phyloP scores from a whole-genome alignment of 225 moss, liverwort and hornwort genomes.

The Sphagnum contortum region DNA sequence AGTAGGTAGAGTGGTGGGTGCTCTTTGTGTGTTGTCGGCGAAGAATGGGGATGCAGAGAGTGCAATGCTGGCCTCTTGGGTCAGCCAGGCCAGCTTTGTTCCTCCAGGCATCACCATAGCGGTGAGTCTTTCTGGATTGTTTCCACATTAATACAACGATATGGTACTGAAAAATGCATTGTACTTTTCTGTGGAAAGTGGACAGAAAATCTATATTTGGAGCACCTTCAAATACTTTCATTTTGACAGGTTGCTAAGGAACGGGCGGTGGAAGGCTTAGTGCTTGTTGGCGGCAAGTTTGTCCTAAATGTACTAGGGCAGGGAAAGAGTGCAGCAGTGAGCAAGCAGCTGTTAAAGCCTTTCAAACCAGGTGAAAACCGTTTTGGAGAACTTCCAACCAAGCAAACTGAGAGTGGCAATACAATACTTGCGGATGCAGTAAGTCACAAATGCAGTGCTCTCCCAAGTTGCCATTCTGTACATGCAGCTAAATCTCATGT shows the following conservation, averaged over 20 bases:
- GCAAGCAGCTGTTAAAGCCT: slow-evolving; percentile 72
- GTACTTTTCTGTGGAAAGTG: background rate
- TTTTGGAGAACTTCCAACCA: slow-evolving; percentile 38
- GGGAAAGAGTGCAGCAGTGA: slow-evolving; percentile 45
- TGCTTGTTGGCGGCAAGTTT: slow-evolving; percentile 68
- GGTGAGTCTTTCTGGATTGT: slow-evolving; percentile 28
- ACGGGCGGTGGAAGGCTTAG: slow-evolving; percentile 83
- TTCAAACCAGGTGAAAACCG: slow-evolving; percentile 81
- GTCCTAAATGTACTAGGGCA: slow-evolving; percentile 82
- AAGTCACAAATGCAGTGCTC: background rate
- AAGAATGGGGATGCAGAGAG: slow-evolving; percentile 88
- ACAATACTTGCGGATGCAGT: slow-evolving; percentile 61
- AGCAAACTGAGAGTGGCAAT: slow-evolving; percentile 56
- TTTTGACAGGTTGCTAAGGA: slow-evolving; percentile 77
- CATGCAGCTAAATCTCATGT: no score
- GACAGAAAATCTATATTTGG: no score
- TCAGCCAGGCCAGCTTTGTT: slow-evolving; percentile 98
- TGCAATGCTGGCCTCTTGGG: slow-evolving; percentile 97
- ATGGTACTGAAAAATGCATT: background rate
- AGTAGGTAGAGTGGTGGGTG: slow-evolving; percentile 84
- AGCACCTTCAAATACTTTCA: background rate
- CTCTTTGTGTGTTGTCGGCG: slow-evolving; percentile 77
- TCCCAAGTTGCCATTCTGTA: no score
- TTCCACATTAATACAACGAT: background rate
- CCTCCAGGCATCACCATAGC: slow-evolving; percentile 88